Base-by-base conservation (phyloP, 2,329 filamentous ascomycete species). In the Aspergillus niger region DNA sequence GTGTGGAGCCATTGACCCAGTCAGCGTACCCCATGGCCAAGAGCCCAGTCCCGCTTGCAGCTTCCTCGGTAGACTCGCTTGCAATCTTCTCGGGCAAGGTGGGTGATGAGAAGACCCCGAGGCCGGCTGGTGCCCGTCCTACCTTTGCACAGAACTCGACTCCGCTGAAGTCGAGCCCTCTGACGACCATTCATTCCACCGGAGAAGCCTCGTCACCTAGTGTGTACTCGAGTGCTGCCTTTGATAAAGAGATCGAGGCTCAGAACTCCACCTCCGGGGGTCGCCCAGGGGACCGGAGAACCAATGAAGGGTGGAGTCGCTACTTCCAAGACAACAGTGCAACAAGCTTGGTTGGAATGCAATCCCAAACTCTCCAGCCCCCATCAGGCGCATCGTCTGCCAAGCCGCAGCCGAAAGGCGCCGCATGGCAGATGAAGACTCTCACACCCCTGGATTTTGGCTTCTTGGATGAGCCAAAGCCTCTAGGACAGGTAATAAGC, bases 221-320 rank as follows among this genome's bases (percentile, higher is more conserved):
- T 32, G 62, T 67, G 36, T 69, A 69, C 48, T 64, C 67, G 1
- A 57, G 63, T 10, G 62, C 63, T 15, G 55, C 60, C 22, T n/a
- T 62, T 4, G 69, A 69, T 20, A 70, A 65, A 48, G 66, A 66
- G 5, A 59, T 60, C 32, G 63, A 67, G n/a, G 58, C 57, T n/a
- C 59, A 64, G 22, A 61, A 61, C 11, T 57, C 60, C 24, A 28
- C 61, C 11, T 60, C 63, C 30, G 64, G 55, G 8, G 63, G 65
- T 55, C 64, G 66, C 32, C 62, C 74, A 15, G 74, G 74, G 4
- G 75, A 81, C 59, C 74, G 79, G 41, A 74, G 72, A 36, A 80
- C 80, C 1, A 76, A 81, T 50, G 80, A 80, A 65, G 80, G 79
- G 47, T 82, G 80, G 80, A 74, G 77, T 61, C 79, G 77, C 56